These are phyloP conservation scores for Chenopodium album DNA, from an alignment of 148 eudicot species.

Conservation along the genomic window DNA sequence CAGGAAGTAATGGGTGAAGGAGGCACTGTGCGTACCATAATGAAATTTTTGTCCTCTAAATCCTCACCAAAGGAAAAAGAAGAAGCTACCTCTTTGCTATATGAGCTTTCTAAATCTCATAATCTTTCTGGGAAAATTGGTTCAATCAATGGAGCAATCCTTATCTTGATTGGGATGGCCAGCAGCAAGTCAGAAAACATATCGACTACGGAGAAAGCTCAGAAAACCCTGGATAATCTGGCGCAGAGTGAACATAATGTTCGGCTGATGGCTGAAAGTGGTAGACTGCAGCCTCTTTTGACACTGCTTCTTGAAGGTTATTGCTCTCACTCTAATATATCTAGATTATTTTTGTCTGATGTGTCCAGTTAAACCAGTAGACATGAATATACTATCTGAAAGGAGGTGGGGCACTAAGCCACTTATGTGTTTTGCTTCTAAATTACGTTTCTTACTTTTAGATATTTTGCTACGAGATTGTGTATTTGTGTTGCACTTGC, in stretches of 20 bases:
- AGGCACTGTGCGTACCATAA: constrained; percentile 66
- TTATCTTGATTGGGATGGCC: constrained; percentile 80
- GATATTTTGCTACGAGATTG: neutral
- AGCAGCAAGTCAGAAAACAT: constrained; percentile 78
- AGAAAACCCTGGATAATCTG: constrained; percentile 69
- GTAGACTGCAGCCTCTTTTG: constrained; percentile 84
- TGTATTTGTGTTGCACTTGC: neutral
- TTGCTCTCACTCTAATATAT: neutral
- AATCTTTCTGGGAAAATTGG: constrained; percentile 76
- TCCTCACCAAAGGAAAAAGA: constrained; percentile 59
- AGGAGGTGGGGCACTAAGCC: neutral
- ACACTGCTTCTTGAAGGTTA: constrained; percentile 75
- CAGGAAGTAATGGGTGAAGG: constrained; percentile 90
- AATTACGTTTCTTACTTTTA: neutral
- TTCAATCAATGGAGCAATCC: constrained; percentile 81
- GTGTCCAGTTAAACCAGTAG: neutral
- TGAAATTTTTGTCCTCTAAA: constrained; percentile 60
- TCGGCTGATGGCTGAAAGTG: constrained; percentile 85
- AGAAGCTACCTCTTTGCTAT: constrained; percentile 72
- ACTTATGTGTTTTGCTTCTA: neutral
- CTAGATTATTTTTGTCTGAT: neutral
- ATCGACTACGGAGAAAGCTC: constrained; percentile 67
- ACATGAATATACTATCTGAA: neutral
- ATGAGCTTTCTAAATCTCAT: constrained; percentile 85
- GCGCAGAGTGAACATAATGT: constrained; percentile 76